Base-by-base conservation (phyloP, 805 yeast species). In the Tetrapisispora fleetii region DNA sequence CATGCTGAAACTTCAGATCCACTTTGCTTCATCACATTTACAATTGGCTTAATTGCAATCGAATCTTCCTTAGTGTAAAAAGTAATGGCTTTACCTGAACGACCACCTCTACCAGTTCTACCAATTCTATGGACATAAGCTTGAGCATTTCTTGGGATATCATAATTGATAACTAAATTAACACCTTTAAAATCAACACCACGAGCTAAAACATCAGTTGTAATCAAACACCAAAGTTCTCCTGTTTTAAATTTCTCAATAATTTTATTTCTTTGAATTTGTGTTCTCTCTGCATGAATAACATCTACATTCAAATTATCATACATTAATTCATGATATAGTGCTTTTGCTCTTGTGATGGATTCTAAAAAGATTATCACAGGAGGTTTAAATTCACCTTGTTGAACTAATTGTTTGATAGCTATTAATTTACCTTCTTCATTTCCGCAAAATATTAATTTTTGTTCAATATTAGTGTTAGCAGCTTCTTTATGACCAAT, bases 141-240 rank as follows among this genome's bases (percentile, higher is more conserved):
- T 66, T 91, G 97, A 0, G 97, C 88, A 40, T 84, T 79, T 58
- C 81, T 85, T 17, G 99, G 99, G 13, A 93, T 95, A 67, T 93
- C 99, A 65, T 93, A 93, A 68, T 93, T 93, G 55, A 93, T 86
- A 38, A 93, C 97, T 50, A 95, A 65, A 61, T 90, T 93, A 45
- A 93, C 91, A 48, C 97, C 97, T 61, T 88, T 88, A 71, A 93
- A 93, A 67, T 93, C 99, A 50, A 93, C 86, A 73, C 99, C 99
- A 70, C 99, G 80, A 3, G 97, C 84, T 48, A 93, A 71, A 43
- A 93, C 96, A 67, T 93, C 99, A 0, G 99, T 93, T 65, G 97
- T 89, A 47, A 93, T 91, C 54, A 93, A 74, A 42, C 93, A 95
- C 99, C 99, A 93, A 30, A 90, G 74, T 30, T 91, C 95, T 27